Conservation (phyloP, 441 rosid genomes). For the Euphorbia corollata region DNA sequence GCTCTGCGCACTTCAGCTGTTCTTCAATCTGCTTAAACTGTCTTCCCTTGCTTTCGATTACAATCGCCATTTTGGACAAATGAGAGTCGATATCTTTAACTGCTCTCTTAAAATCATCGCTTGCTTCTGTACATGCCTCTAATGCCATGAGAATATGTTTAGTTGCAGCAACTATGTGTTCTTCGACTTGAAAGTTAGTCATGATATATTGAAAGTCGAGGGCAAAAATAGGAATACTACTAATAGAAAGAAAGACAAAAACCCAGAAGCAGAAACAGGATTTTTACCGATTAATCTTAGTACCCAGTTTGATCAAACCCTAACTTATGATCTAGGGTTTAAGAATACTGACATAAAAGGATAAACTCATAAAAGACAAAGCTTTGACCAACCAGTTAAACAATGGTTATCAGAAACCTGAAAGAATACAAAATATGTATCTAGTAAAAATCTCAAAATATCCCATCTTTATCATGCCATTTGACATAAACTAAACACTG, state of each 20-base stretch:
- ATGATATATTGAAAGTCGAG: slow-evolving; percentile 20
- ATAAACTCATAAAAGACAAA: neutral
- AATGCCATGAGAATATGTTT: slow-evolving; percentile 47
- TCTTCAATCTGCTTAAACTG: slow-evolving; percentile 31
- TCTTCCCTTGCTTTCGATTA: slow-evolving; percentile 25
- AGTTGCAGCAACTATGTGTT: slow-evolving; percentile 50
- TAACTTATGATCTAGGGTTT: neutral
- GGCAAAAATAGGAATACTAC: neutral
- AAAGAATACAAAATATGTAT: neutral
- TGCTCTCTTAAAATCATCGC: slow-evolving; percentile 41
- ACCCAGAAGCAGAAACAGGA: slow-evolving; percentile 4
- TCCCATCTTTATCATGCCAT: slow-evolving; percentile 2
- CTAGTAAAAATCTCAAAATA: slow-evolving; percentile 7
- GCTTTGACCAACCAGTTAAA: neutral
- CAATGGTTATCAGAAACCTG: neutral
- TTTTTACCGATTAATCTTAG: neutral
- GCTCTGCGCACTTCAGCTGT: slow-evolving; percentile 37
- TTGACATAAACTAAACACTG: neutral
- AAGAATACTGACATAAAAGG: neutral
- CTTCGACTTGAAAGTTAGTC: slow-evolving; percentile 30
- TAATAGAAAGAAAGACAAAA: neutral
- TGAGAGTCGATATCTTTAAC: slow-evolving; percentile 47
- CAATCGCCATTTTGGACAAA: slow-evolving; percentile 38
- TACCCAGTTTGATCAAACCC: neutral
- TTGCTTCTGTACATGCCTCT: slow-evolving; percentile 39